These are phyloP conservation scores for Olyra latifolia DNA, from an alignment of 176 grass and related monocot species.

Conservation along the genomic window DNA sequence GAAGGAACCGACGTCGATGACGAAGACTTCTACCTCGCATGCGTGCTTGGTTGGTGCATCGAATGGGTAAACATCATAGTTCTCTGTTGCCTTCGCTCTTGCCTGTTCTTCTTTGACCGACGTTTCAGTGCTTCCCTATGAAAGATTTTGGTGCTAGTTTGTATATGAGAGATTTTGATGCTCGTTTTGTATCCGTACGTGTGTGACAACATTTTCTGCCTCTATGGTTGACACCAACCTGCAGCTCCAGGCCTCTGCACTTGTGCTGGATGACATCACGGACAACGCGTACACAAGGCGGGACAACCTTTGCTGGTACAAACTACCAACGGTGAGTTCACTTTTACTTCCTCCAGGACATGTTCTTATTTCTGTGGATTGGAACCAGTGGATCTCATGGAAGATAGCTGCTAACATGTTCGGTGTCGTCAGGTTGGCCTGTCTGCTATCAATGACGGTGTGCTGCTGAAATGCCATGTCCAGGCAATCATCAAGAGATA, in stretches of 20 bases:
- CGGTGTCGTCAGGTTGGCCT: slow-evolving; percentile 46
- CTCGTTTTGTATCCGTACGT: too few relatives aligned
- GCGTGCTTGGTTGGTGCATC: slow-evolving; percentile 48
- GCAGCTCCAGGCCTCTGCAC: slow-evolving; percentile 68
- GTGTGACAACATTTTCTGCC: too few relatives aligned
- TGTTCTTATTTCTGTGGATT: background rate
- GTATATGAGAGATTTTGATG: background rate
- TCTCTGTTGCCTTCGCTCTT: background rate
- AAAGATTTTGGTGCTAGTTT: background rate
- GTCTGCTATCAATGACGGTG: slow-evolving; percentile 62
- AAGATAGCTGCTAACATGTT: background rate
- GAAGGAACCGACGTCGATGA: slow-evolving; percentile 46
- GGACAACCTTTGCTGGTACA: slow-evolving; percentile 68
- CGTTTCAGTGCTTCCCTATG: background rate
- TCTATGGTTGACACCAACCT: background rate
- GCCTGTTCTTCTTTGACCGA: background rate
- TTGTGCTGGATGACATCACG: slow-evolving; percentile 70
- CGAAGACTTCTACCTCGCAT: slow-evolving; percentile 50
- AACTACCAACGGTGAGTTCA: slow-evolving; percentile 30
- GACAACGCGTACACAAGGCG: slow-evolving; percentile 72
- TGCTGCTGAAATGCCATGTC: slow-evolving; percentile 64
- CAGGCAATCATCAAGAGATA: slow-evolving; percentile 63
- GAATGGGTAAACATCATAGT: slow-evolving; percentile 31
- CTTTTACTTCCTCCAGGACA: background rate
- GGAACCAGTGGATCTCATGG: background rate